Evolutionary conservation across 768 basidiomycete genomes (phyloP).

Genomic region (Trametes meyenii): DNA sequence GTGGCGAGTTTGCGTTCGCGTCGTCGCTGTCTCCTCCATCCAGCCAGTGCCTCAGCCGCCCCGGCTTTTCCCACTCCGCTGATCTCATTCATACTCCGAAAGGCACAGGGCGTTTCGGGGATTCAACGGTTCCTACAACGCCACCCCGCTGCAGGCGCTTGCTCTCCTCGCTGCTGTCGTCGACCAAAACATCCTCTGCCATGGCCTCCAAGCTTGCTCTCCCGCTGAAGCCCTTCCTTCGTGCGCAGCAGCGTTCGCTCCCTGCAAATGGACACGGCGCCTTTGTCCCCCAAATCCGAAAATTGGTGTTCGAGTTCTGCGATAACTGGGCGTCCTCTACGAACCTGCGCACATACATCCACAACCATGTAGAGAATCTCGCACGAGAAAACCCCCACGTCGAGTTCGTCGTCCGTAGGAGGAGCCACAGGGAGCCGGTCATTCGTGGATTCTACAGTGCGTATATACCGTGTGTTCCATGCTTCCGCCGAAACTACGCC

Average conservation of each 20-base stretch:
- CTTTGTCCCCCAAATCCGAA: constrained; percentile 79
- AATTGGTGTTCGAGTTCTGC: constrained; percentile 89
- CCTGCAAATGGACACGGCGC: constrained; percentile 76
- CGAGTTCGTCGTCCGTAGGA: constrained; percentile 80
- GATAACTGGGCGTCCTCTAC: constrained; percentile 79
- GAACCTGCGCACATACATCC: constrained; percentile 70
- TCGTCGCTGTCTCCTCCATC: not conserved
- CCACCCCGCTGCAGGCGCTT: constrained; percentile 2
- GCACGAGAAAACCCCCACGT: constrained; percentile 80
- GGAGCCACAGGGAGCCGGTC: constrained; percentile 76
- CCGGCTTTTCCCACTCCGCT: not conserved
- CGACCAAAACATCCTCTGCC: constrained; percentile 13
- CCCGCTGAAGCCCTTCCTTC: constrained; percentile 42
- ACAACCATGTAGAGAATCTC: constrained; percentile 60
- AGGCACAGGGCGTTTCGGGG: constrained; percentile 5
- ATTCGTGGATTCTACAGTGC: constrained; percentile 73
- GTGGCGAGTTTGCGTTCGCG: constrained; percentile 22
- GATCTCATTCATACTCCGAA: constrained; percentile 29
- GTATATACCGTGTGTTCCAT: not conserved
- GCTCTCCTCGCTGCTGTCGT: not conserved
- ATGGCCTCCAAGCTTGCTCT: constrained; percentile 39
- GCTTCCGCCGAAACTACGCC: not conserved
- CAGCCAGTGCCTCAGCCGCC: constrained; percentile 1
- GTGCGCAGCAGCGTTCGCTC: constrained; percentile 53
- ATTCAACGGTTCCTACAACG: not conserved